Evolutionary conservation across 179 eudicot genomes (phyloP), one percentile per base, ranked within the genome.

Genomic region (Carnegiea gigantea): DNA sequence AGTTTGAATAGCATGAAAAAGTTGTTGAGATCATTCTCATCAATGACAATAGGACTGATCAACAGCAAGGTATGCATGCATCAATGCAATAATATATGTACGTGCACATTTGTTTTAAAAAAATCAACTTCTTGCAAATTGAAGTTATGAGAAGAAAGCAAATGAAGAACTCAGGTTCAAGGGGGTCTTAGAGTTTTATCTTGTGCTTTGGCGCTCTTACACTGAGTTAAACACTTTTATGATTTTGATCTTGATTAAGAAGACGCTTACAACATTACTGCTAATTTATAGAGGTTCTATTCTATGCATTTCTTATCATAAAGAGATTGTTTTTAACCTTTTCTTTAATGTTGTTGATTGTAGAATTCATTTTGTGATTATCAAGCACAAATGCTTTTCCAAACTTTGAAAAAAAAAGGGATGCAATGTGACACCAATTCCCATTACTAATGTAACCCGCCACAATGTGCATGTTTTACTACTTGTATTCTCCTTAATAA

Each of bases 1-100:
- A 86, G 79, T 88, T 88, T 84, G 81, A 88, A 78, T 87, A 80
- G n/a, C 75, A 83, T 79, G 90, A 88, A 70, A 65, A 86, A 53
- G 85, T 88, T 9, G 23, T 78, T 33, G 90, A 88, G 85, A 88
- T 88, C 70, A 80, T 88, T 82, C 84, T 88, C 73, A 80, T 82
- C 30, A 26, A 48, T 77, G 88, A 88, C 78, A 86, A 82, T 62
- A 23, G 73, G 81, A 81, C 88, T 67, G 85, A 85, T 64, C 85
- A 67, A 28, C 83, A 79, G n/a, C 84, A 84, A 76, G 90, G 90
- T 88, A 85, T 43, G 51, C 62, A 8, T 70, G 24, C 81, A 59
- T 73, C 12, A 21, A 10, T 26, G 53, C 48, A 33, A n/a, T 53
- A 6, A 38, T 26, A 46, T 79, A 17, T 70, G 8, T 33, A 21